Base-by-base conservation (phyloP, 805 yeast genomes). In the Saccharomyces eubayanus region DNA sequence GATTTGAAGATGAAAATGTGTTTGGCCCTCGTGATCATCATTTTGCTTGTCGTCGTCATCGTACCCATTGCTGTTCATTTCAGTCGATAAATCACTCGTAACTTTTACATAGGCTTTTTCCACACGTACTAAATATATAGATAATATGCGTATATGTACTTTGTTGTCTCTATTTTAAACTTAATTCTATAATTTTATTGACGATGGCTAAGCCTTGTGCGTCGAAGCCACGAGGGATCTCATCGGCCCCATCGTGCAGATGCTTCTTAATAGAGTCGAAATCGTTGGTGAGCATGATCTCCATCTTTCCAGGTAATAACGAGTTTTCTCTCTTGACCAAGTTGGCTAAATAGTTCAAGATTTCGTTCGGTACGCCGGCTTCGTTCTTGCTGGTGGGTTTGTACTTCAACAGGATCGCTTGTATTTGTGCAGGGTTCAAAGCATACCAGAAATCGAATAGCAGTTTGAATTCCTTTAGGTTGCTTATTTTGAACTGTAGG, bases 1-100 rank as follows among this genome's bases (percentile, higher is more conserved):
- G 96, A 92, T 70, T 80, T 92, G 82, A 92, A 92, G 76, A 86
- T 92, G 91, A 85, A 95, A 72, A 74, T 91, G 75, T 92, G 97
- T 72, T 74, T 87, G 54, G 85, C 90, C 56, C 82, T 85, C 47
- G 85, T 85, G 28, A 84, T 92, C 51, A 83, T 92, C 65, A 81
- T 91, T 52, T 73, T 91, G 62, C 73, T 91, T 53, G 86, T 91
- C 55, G 95, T 91, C 53, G 81, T 85, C 59, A 87, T 91, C 60
- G 97, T 91, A 46, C 97, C 97, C 30, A 83, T 92, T 58, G 97
- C 87, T 43, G 88, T 91, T 55, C 96, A 90, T 69, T 91, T 89
- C 70, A 78, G 43, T 16, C 43, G 43, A 2, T 36, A 36, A 16
- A 36, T 36, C 16, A 16, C 43, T 16, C 11, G 43, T 12, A 36